These are phyloP conservation scores for Intubia oerlemansii DNA, from an alignment of 2,329 filamentous ascomycete genomes.

Conservation along the genomic window DNA sequence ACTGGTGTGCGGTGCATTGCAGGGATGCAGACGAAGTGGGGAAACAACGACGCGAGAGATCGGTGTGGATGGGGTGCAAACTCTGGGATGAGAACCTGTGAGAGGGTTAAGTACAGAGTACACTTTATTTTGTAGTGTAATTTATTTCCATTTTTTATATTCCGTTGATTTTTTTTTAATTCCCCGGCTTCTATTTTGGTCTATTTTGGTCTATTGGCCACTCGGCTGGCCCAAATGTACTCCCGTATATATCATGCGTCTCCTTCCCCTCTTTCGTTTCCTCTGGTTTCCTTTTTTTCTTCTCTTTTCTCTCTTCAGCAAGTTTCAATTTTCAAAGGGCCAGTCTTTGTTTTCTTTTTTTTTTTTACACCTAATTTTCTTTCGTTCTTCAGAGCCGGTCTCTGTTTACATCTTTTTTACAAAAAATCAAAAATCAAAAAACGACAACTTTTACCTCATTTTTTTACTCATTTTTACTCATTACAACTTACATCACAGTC, in stretches of 20 bases:
- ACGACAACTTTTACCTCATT: too few species aligned
- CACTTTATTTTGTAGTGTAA: too few species aligned
- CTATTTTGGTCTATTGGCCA: not conserved
- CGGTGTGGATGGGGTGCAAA: too few species aligned
- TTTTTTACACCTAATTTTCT: too few species aligned
- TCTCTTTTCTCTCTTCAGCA: conserved; percentile 42
- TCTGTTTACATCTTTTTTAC: too few species aligned
- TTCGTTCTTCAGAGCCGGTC: conserved; percentile 16
- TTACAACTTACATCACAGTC: conserved; percentile 5
- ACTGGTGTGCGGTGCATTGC: too few species aligned
- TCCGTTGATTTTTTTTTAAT: not conserved
- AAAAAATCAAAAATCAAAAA: too few species aligned
- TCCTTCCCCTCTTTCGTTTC: conserved; percentile 17
- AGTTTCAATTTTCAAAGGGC: conserved; percentile 34
- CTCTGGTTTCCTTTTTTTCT: conserved; percentile 19
- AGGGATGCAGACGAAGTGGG: too few species aligned
- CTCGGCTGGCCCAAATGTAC: not conserved
- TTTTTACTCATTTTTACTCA: too few species aligned
- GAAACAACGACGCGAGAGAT: too few species aligned
- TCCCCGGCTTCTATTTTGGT: not conserved
- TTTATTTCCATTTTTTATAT: not conserved
- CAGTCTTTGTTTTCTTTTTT: conserved; percentile 28
- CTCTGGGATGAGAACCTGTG: too few species aligned
- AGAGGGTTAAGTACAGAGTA: too few species aligned
- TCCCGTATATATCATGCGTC: conserved; percentile 20